phyloP scores from a whole-genome alignment of 2,329 filamentous ascomycete genomes.

The Rutstroemia sp. region DNA sequence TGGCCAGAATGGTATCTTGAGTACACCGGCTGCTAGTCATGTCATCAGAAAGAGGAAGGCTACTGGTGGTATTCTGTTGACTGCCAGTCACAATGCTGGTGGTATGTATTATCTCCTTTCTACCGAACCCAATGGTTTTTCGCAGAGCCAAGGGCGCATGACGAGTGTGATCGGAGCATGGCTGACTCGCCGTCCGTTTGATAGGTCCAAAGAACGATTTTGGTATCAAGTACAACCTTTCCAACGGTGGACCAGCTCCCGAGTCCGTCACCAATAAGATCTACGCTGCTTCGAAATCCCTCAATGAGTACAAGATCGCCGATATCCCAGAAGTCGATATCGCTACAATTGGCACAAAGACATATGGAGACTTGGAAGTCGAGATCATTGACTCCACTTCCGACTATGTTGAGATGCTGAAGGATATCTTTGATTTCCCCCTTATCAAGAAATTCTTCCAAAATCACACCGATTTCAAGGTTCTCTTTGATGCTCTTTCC shows the following conservation, averaged over 20 bases:
- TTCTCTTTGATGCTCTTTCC: slow-evolving; percentile 89
- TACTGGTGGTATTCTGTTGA: slow-evolving; percentile 92
- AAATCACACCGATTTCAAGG: slow-evolving; percentile 84
- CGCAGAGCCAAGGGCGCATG: background rate
- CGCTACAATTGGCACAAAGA: slow-evolving; percentile 71
- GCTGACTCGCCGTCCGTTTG: background rate
- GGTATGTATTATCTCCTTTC: slow-evolving; percentile 44
- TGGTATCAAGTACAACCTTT: slow-evolving; percentile 98
- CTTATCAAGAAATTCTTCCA: slow-evolving; percentile 92
- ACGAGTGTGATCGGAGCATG: background rate
- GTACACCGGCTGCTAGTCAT: slow-evolving; percentile 92
- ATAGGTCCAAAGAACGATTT: slow-evolving; percentile 89
- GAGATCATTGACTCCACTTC: slow-evolving; percentile 90
- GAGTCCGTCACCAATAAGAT: slow-evolving; percentile 98
- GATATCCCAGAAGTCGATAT: slow-evolving; percentile 84
- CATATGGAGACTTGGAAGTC: slow-evolving; percentile 80
- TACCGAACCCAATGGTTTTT: background rate
- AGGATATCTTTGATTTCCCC: slow-evolving; percentile 97
- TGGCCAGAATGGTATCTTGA: slow-evolving; percentile 93
- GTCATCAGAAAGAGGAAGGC: slow-evolving; percentile 91
- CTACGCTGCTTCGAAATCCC: slow-evolving; percentile 80
- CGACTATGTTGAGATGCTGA: slow-evolving; percentile 92
- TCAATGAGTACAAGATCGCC: slow-evolving; percentile 87
- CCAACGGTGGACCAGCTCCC: slow-evolving; percentile 91
- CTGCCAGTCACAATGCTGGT: slow-evolving; percentile 96